phyloP scores from a whole-genome alignment of 2,329 filamentous ascomycete species.

The Colletotrichum noveboracense region DNA sequence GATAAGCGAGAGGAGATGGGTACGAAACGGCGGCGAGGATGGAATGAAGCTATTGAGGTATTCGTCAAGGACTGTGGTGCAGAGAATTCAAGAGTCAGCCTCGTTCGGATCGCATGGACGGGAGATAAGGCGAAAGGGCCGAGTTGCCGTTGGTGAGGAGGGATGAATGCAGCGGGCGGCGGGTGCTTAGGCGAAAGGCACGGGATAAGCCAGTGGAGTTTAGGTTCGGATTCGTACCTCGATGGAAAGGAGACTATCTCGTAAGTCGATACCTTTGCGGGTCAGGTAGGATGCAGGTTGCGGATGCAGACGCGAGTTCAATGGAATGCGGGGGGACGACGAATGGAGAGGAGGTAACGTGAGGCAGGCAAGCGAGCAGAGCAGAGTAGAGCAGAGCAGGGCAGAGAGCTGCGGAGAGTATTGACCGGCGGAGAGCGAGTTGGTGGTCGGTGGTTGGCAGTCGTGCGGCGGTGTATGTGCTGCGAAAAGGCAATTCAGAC shows the following conservation, averaged over 20 bases:
- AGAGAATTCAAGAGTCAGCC: constrained; percentile 7
- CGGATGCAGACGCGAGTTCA: neutral
- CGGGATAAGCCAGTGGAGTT: constrained; percentile 1
- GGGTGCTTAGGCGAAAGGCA: constrained; percentile 13
- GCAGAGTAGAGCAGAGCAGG: neutral
- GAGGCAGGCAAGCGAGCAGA: neutral
- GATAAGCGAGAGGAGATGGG: neutral
- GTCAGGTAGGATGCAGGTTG: neutral
- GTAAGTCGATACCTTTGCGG: neutral
- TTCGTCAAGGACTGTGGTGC: constrained; percentile 5
- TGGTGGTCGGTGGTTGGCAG: neutral
- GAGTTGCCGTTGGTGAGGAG: constrained; percentile 8
- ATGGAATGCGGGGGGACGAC: constrained; percentile 7
- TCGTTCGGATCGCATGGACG: constrained; percentile 6
- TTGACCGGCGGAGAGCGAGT: neutral
- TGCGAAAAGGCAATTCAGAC: neutral
- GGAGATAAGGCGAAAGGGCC: constrained; percentile 11
- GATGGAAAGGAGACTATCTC: neutral
- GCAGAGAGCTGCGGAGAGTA: neutral
- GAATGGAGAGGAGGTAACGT: neutral
- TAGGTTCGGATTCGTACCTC: constrained; percentile 11
- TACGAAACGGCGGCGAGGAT: neutral
- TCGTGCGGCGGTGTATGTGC: neutral
- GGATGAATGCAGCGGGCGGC: constrained; percentile 7
- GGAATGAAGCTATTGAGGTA: constrained; percentile 3